Conservation (phyloP, 2,329 filamentous ascomycete species). For the Exophiala spinifera region DNA sequence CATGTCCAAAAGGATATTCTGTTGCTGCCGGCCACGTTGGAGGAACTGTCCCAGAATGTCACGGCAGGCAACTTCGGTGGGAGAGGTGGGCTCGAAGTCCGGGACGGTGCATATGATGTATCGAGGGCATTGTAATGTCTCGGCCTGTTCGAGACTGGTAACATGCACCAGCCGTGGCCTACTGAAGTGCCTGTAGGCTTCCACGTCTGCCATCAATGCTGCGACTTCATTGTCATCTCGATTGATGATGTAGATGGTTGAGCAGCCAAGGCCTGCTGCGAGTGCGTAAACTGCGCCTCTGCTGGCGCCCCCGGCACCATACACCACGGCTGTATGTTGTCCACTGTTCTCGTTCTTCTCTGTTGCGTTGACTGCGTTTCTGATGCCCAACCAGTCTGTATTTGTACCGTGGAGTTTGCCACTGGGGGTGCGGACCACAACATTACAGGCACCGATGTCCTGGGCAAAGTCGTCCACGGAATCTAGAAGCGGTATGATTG, state of each 20-base stretch:
- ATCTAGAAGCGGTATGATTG: constrained; percentile 38
- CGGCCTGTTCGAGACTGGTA: constrained; percentile 27
- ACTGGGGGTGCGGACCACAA: constrained; percentile 4
- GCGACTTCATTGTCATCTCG: constrained; percentile 14
- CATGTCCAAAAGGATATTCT: constrained; percentile 3
- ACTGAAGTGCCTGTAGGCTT: not conserved
- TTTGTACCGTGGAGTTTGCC: constrained; percentile 39
- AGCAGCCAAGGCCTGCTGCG: constrained; percentile 31
- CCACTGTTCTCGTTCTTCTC: constrained; percentile 29
- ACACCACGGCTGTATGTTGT: constrained; percentile 49
- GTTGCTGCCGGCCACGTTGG: not conserved
- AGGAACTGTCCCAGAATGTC: constrained; percentile 33
- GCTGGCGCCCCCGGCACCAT: constrained; percentile 68
- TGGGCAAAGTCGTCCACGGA: constrained; percentile 35
- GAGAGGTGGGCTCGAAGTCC: constrained; percentile 35
- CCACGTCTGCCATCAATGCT: not conserved
- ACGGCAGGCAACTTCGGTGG: constrained; percentile 30
- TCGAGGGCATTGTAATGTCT: constrained; percentile 28
- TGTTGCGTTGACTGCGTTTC: constrained; percentile 33
- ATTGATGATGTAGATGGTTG: constrained; percentile 32
- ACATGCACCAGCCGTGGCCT: not conserved
- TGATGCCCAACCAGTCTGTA: constrained; percentile 45
- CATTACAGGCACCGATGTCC: constrained; percentile 27
- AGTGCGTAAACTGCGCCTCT: constrained; percentile 73
- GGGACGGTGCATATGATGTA: constrained; percentile 42